Percentiles rank a stretch among this genome's conserved stretches.
Conservation (phyloP, 257 asterid genomes). For the Solanum bulbocastanum region DNA sequence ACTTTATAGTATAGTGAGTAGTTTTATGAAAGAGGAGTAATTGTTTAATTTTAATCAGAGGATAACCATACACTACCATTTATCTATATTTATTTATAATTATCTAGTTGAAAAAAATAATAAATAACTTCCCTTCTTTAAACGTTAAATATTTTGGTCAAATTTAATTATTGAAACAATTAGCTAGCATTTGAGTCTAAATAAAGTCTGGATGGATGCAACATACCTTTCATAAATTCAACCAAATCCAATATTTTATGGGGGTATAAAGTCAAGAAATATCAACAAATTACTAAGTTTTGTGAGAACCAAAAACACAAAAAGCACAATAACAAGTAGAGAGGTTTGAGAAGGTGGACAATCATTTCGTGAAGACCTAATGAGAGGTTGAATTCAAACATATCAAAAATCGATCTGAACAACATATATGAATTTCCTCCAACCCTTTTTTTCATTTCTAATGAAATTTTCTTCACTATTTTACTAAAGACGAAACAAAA, state of each 20-base stretch:
- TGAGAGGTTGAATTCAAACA: too few relatives aligned
- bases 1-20: neutral
- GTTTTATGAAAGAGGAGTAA: neutral
- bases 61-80: neutral
- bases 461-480: neutral
- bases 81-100: neutral
- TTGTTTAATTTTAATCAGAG: too few relatives aligned
- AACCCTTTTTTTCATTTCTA: too few relatives aligned
- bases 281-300: neutral
- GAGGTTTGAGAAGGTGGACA: neutral
- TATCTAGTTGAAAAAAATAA: neutral
- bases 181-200: neutral
- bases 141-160: neutral
- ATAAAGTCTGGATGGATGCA: neutral
- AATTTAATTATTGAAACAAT: neutral
- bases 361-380: fast-evolving
- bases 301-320: neutral
- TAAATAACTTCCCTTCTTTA: neutral
- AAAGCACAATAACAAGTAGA: neutral
- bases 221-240: neutral
- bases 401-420: too few relatives aligned
- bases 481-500: too few relatives aligned
- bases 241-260: neutral
- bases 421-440: too few relatives aligned
- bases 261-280: neutral